A percentile compares a stretch with the other conserved stretches of the same genome.
Conservation (phyloP, 2,329 filamentous ascomycete species). For the Trichoderma guizhouense region DNA sequence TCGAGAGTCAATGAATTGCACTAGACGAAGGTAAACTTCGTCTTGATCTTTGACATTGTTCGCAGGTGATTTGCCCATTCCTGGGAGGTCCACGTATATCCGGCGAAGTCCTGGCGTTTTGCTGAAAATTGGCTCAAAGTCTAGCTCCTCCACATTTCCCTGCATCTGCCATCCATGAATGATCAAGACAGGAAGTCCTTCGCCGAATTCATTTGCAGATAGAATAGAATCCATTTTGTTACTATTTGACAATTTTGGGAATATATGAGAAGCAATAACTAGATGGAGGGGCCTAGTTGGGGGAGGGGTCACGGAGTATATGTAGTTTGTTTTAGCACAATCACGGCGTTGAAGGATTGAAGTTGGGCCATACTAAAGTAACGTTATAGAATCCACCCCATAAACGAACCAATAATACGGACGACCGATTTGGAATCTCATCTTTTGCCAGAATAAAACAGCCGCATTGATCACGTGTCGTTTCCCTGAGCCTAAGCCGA, state of each 20-base stretch:
- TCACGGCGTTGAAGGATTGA: background rate
- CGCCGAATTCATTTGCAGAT: slow-evolving; percentile 13
- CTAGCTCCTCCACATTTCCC: slow-evolving; percentile 11
- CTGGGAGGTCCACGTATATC: slow-evolving; percentile 19
- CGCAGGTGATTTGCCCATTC: slow-evolving; percentile 18
- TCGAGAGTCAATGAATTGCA: slow-evolving; percentile 11
- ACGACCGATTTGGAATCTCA: background rate
- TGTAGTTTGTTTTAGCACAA: background rate
- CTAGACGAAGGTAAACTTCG: slow-evolving; percentile 12
- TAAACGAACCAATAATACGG: background rate
- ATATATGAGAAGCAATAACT: background rate
- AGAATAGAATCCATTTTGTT: slow-evolving; percentile 5
- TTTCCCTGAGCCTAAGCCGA: too few relatives aligned
- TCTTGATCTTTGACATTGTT: slow-evolving; percentile 7
- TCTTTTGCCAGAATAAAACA: background rate
- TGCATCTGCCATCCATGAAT: slow-evolving; percentile 19
- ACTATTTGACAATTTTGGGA: background rate
- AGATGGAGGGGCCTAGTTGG: background rate
- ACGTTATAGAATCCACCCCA: background rate
- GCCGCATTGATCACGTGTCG: too few relatives aligned
- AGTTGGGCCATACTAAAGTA: background rate
- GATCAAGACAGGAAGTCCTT: slow-evolving; percentile 17
- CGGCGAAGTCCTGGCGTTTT: slow-evolving; percentile 16
- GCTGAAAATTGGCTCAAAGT: slow-evolving; percentile 20
- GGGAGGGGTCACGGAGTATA: background rate